phyloP scores from a whole-genome alignment of 2,329 filamentous ascomycete genomes.

The Phyllosticta paracitricarpa region DNA sequence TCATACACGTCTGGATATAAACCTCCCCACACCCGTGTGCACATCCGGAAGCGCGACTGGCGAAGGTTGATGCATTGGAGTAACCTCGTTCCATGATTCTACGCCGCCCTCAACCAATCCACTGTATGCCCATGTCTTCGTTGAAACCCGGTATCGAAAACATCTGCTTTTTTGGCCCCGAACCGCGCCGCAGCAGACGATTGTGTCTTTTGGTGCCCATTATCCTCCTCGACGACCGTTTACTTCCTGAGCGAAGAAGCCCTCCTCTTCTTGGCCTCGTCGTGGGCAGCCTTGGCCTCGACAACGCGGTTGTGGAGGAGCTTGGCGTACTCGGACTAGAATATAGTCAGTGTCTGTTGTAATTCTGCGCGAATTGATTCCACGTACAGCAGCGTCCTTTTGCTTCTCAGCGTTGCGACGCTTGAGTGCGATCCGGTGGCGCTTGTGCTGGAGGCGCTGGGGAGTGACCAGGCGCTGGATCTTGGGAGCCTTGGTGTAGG shows the following conservation, averaged over 20 bases:
- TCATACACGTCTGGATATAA: not conserved
- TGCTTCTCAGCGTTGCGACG: constrained; percentile 91
- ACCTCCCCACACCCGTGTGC: not conserved
- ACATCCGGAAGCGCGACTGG: not conserved
- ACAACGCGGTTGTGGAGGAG: constrained; percentile 93
- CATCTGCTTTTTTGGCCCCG: constrained; percentile 10
- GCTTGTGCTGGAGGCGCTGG: constrained; percentile 99
- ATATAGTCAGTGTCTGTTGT: constrained; percentile 25
- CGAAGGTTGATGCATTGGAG: constrained; percentile 11
- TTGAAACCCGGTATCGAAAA: constrained; percentile 8
- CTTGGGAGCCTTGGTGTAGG: constrained; percentile 99
- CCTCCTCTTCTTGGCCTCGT: constrained; percentile 90
- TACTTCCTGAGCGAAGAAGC: constrained; percentile 90
- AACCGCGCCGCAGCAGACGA: not conserved
- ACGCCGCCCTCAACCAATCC: constrained; percentile 10
- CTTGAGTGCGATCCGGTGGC: constrained; percentile 96
- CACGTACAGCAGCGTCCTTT: constrained; percentile 96
- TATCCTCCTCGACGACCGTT: constrained; percentile 14
- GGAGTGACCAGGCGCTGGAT: constrained; percentile 99
- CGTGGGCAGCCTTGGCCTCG: constrained; percentile 91
- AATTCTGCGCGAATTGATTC: not conserved
- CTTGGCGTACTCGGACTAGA: constrained; percentile 90
- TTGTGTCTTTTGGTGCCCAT: not conserved
- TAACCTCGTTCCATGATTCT: constrained; percentile 10
- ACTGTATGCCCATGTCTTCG: constrained; percentile 11